phyloP scores from a whole-genome alignment of 371 early-diverging fungal genomes.

The Cokeromyces recurvatus region DNA sequence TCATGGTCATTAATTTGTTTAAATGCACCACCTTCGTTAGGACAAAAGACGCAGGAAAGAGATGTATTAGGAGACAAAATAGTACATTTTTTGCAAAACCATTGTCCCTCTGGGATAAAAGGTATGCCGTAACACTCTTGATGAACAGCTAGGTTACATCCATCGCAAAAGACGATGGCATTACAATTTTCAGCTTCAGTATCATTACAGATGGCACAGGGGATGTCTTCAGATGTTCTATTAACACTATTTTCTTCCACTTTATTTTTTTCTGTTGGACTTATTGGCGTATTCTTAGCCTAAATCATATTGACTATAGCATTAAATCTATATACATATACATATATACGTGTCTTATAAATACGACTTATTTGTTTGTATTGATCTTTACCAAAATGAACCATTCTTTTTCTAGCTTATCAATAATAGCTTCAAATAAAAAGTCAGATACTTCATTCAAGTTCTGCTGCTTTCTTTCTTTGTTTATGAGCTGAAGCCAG shows the following conservation, averaged over 20 bases:
- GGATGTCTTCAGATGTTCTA: conserved; percentile 68
- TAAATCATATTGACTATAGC: not conserved
- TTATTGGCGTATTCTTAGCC: conserved; percentile 42
- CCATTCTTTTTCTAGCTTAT: conserved; percentile 95
- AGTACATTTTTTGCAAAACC: conserved; percentile 94
- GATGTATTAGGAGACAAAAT: conserved; percentile 88
- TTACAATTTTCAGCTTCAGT: conserved; percentile 96
- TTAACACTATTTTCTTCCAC: conserved; percentile 21
- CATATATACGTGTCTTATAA: not conserved
- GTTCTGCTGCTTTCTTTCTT: conserved; percentile 51
- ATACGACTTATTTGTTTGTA: no score
- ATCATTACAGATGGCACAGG: conserved; percentile 94
- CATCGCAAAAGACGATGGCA: conserved; percentile 98
- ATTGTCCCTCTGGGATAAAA: conserved; percentile 98
- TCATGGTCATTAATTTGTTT: conserved; percentile 89
- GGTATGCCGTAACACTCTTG: conserved; percentile 99
- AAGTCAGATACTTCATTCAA: conserved; percentile 50
- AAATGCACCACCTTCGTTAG: conserved; percentile 92
- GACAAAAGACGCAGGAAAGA: conserved; percentile 93
- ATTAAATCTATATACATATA: no score
- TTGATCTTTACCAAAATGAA: conserved; percentile 83
- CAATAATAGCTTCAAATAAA: conserved; percentile 87
- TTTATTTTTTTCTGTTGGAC: no score
- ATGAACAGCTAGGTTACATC: conserved; percentile 98
- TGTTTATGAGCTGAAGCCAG: conserved; percentile 77